These are phyloP conservation scores for Raffaelea arxii DNA, from an alignment of 2,329 filamentous ascomycete genomes.

Conservation along the genomic window DNA sequence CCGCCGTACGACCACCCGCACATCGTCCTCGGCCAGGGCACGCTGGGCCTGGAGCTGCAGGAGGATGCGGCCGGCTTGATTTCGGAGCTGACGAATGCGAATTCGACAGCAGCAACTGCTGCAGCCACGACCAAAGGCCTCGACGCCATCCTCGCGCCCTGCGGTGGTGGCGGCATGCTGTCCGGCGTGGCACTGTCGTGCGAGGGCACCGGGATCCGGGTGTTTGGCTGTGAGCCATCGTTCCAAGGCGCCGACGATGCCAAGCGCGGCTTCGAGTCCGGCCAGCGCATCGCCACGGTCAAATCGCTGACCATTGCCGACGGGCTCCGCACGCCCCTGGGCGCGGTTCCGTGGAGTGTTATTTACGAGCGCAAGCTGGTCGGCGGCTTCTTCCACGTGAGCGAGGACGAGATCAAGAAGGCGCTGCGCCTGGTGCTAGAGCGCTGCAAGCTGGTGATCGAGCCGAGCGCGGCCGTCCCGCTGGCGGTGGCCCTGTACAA, in stretches of 20 bases:
- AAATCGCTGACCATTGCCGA: slow-evolving; percentile 77
- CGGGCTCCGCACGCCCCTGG: slow-evolving; percentile 76
- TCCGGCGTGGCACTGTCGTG: slow-evolving; percentile 72
- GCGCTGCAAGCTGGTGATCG: slow-evolving; percentile 81
- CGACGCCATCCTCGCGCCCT: slow-evolving; percentile 69
- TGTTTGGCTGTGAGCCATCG: slow-evolving; percentile 81
- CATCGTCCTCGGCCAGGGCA: slow-evolving; percentile 91
- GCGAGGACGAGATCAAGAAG: slow-evolving; percentile 69
- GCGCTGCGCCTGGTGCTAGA: slow-evolving; percentile 74
- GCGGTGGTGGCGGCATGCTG: slow-evolving; percentile 83
- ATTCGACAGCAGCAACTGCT: slow-evolving; percentile 17
- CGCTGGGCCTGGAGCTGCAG: slow-evolving; percentile 72
- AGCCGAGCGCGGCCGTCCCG: slow-evolving; percentile 76
- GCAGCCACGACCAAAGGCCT: slow-evolving; percentile 27
- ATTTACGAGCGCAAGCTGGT: slow-evolving; percentile 53
- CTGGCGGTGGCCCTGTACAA: slow-evolving; percentile 76
- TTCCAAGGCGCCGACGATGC: slow-evolving; percentile 81
- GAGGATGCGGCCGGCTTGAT: slow-evolving; percentile 59
- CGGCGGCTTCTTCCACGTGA: slow-evolving; percentile 59
- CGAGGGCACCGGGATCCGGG: slow-evolving; percentile 58
- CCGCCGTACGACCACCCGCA: slow-evolving; percentile 90
- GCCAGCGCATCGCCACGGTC: slow-evolving; percentile 56
- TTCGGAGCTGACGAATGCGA: too few relatives aligned
- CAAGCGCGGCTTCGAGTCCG: slow-evolving; percentile 55
- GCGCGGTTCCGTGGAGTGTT: slow-evolving; percentile 52